Percentiles rank a stretch among this genome's conserved stretches.
Evolutionary conservation across 2,329 filamentous ascomycete genomes (phyloP).

Genomic region (Dothideomycetes sp.): DNA sequence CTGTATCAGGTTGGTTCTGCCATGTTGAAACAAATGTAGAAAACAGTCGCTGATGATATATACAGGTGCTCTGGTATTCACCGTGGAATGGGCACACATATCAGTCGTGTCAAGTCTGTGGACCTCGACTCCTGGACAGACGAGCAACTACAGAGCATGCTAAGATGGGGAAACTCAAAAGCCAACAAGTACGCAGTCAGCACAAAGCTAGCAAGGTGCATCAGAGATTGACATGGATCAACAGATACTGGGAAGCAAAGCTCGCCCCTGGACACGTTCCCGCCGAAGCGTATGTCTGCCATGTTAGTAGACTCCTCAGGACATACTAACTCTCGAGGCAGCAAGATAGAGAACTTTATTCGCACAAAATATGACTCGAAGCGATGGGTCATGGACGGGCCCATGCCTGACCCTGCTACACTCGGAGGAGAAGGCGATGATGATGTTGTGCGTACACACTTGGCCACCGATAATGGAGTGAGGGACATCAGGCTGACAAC

Average conservation of each 20-base stretch:
- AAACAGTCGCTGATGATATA: conserved; percentile 4
- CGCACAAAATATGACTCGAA: conserved; percentile 98
- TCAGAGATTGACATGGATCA: no score
- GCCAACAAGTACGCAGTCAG: conserved; percentile 65
- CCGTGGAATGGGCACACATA: conserved; percentile 97
- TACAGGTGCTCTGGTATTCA: conserved; percentile 84
- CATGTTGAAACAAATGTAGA: not conserved
- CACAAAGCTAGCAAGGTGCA: not conserved
- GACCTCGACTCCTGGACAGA: conserved; percentile 98
- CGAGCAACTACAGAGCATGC: conserved; percentile 85
- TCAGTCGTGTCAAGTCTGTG: conserved; percentile 94
- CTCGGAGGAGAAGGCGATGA: conserved; percentile 74
- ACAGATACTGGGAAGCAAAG: conserved; percentile 84
- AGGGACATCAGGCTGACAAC: not conserved
- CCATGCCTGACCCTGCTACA: conserved; percentile 82
- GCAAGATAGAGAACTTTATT: conserved; percentile 99
- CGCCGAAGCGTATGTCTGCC: conserved; percentile 57
- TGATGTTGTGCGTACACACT: conserved; percentile 40
- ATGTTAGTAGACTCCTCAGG: not conserved
- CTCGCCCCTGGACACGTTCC: conserved; percentile 82
- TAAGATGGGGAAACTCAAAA: conserved; percentile 91
- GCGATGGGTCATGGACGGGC: conserved; percentile 98
- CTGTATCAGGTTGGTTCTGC: conserved; percentile 61
- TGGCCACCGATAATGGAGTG: not conserved
- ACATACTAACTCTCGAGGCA: conserved; percentile 16